Conservation (phyloP, 371 early-diverging fungal species). For the Mucor mucedo region DNA sequence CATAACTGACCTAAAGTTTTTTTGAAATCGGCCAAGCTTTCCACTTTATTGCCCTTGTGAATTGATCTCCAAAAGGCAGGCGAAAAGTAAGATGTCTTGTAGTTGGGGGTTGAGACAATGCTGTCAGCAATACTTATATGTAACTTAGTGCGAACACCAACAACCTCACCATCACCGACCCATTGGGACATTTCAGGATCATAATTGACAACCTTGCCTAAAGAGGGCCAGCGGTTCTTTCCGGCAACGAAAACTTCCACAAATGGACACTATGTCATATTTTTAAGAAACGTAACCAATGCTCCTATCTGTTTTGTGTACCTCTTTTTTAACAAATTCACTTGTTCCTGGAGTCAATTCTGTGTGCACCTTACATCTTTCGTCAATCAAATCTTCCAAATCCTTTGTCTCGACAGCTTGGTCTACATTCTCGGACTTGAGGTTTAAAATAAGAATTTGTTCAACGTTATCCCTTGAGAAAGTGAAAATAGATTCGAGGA, state of each 20-base stretch:
- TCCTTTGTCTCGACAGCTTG: conserved; percentile 17
- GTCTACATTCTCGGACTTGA: conserved; percentile 15
- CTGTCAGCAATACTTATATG: conserved; percentile 34
- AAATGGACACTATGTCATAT: conserved; percentile 40
- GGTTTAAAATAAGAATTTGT: conserved; percentile 38
- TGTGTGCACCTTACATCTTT: conserved; percentile 39
- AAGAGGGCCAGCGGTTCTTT: conserved; percentile 30
- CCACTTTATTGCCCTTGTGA: background rate
- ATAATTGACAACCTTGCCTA: conserved; percentile 48
- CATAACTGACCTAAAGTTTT: conserved; percentile 17
- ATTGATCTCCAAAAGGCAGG: conserved; percentile 38
- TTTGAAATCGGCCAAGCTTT: conserved; percentile 2
- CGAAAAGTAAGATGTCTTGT: conserved; percentile 34
- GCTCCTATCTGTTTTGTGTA: conserved; percentile 8
- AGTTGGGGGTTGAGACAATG: conserved; percentile 3
- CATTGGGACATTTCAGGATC: conserved; percentile 53
- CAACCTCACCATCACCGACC: conserved; percentile 55
- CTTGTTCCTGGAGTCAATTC: conserved; percentile 38
- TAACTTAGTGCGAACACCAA: conserved; percentile 45
- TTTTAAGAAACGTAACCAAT: background rate
- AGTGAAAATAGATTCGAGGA: conserved; percentile 29
- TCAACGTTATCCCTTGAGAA: conserved; percentile 29
- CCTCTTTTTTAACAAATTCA: conserved; percentile 32
- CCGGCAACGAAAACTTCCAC: conserved; percentile 26
- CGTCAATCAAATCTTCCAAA: conserved; percentile 38